Conservation (phyloP, 2,329 filamentous ascomycete species). For the Fusarium sarcochroum region DNA sequence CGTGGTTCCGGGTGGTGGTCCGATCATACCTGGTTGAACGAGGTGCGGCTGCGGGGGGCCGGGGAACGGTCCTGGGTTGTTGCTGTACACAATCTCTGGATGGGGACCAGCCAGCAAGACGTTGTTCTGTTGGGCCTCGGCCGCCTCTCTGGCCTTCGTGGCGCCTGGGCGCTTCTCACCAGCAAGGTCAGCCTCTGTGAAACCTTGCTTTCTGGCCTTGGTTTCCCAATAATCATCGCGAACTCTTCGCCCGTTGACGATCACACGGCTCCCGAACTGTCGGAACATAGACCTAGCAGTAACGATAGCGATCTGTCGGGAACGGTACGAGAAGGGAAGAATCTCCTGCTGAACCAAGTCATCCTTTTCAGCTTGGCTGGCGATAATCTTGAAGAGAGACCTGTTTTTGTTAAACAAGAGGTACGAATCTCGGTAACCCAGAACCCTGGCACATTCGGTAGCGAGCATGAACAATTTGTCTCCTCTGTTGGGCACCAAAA, state of each 20-base stretch:
- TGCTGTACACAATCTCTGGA: slow-evolving; percentile 90
- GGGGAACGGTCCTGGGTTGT: slow-evolving; percentile 75
- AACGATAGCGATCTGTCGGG: slow-evolving; percentile 98
- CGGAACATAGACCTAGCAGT: slow-evolving; percentile 98
- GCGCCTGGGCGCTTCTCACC: slow-evolving; percentile 96
- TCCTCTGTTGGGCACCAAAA: slow-evolving; percentile 89
- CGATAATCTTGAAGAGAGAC: slow-evolving; percentile 97
- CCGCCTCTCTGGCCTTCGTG: slow-evolving; percentile 87
- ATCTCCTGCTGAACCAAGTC: slow-evolving; percentile 96
- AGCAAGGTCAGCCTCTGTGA: slow-evolving; percentile 95
- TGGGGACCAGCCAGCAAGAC: slow-evolving; percentile 77
- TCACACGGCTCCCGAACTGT: slow-evolving; percentile 95
- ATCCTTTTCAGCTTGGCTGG: slow-evolving; percentile 95
- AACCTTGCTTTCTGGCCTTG: slow-evolving; percentile 96
- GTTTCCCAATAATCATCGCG: slow-evolving; percentile 99
- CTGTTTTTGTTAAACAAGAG: slow-evolving; percentile 98
- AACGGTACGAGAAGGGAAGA: slow-evolving; percentile 95
- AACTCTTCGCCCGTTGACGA: slow-evolving; percentile 89
- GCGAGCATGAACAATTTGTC: slow-evolving; percentile 99
- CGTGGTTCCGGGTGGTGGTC: slow-evolving; percentile 72
- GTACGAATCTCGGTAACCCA: slow-evolving; percentile 98
- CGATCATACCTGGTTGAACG: slow-evolving; percentile 80
- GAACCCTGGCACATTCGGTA: slow-evolving; percentile 93
- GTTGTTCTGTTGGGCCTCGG: slow-evolving; percentile 72
- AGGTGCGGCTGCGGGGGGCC: slow-evolving; percentile 77